These are phyloP conservation scores for Biancaea sappan DNA, from an alignment of 306 rosid genomes.

Conservation along the genomic window DNA sequence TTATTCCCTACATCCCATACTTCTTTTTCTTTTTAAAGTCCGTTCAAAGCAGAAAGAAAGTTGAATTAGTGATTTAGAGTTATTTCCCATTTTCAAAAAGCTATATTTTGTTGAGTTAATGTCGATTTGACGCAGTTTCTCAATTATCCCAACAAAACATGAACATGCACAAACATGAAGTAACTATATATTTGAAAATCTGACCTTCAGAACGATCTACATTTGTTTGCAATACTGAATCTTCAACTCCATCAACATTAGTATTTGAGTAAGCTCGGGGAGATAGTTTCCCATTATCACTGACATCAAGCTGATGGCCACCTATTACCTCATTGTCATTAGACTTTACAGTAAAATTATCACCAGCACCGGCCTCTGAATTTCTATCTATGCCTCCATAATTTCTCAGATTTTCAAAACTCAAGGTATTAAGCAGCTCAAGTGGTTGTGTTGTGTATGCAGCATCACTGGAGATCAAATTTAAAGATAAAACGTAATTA, in stretches of 20 bases:
- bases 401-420: constrained; percentile 64
- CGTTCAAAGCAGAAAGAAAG: not conserved
- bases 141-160: constrained; percentile 31
- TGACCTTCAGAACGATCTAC: constrained; percentile 83
- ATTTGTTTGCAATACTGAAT: constrained; percentile 48
- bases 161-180: constrained; percentile 26
- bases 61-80: not conserved
- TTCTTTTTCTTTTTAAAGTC: constrained; percentile 18
- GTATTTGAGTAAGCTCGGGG: constrained; percentile 47
- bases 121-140: constrained; percentile 27
- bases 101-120: not conserved
- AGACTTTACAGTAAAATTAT: constrained; percentile 42
- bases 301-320: constrained; percentile 51
- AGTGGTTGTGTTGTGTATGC: constrained; percentile 94
- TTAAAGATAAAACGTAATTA: constrained; percentile 17
- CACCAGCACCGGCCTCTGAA: constrained; percentile 49
- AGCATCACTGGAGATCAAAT: constrained; percentile 73
- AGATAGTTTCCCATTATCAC: constrained; percentile 50
- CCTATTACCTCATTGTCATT: constrained; percentile 42
- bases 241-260: constrained; percentile 52
- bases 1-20: constrained; percentile 18
- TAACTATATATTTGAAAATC: constrained; percentile 25
- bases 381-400: constrained; percentile 50
- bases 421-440: constrained; percentile 84
- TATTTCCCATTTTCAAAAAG: constrained; percentile 6